phyloP scores from a whole-genome alignment of 2,329 filamentous ascomycete genomes.

The Ophiostoma ips region DNA sequence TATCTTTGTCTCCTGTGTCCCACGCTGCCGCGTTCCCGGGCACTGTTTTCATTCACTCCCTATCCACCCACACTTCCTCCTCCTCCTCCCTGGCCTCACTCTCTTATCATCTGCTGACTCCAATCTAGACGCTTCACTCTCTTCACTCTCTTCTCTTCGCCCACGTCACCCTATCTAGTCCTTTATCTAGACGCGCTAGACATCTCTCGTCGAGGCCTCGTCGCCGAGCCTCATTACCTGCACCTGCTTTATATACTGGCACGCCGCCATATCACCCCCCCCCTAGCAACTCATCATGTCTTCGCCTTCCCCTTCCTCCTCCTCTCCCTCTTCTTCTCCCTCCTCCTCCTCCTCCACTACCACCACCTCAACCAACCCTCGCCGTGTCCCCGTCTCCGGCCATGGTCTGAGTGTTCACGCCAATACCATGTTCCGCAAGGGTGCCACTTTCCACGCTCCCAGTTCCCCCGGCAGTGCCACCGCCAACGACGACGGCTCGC shows the following conservation, averaged over 20 bases:
- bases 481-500: conserved; percentile 8
- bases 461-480: conserved; percentile 16
- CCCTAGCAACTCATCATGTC: conserved; percentile 8
- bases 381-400: conserved; percentile 28
- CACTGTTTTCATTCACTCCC: neutral
- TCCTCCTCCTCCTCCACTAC: conserved; percentile 8
- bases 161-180: neutral
- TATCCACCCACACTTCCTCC: neutral
- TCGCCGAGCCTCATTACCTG: neutral
- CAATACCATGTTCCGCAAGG: conserved; percentile 51
- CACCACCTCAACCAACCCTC: conserved; percentile 23
- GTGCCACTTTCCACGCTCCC: conserved; percentile 51
- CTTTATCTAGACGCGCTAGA: neutral
- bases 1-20: neutral
- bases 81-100: neutral
- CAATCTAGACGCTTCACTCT: neutral
- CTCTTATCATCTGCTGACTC: no score
- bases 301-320: conserved; percentile 11
- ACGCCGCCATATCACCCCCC: neutral
- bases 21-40: no score
- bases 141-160: neutral
- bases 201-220: neutral
- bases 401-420: conserved; percentile 35
- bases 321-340: conserved; percentile 5
- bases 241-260: neutral